Conservation (phyloP, 2,329 filamentous ascomycete genomes). For the Monosporascus ibericus region DNA sequence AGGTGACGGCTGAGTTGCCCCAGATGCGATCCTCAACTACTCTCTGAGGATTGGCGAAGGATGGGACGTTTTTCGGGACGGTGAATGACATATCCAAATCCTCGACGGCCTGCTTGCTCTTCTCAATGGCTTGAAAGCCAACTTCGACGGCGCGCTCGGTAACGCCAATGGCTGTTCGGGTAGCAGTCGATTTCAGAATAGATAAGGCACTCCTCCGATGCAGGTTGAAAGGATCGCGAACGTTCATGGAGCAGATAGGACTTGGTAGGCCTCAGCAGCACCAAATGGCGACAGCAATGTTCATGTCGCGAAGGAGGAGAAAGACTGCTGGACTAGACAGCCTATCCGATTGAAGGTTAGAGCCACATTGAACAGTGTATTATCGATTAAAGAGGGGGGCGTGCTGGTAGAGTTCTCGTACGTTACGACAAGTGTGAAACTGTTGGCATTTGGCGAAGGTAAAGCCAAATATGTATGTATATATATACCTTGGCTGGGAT, state of each 20-base stretch:
- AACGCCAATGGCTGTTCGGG: conserved; percentile 37
- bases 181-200: conserved; percentile 43
- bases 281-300: no score
- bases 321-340: neutral
- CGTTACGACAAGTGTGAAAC: no score
- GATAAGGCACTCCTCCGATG: conserved; percentile 27
- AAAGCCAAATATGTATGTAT: no score
- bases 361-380: no score
- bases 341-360: neutral
- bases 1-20: conserved; percentile 44
- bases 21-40: conserved; percentile 61
- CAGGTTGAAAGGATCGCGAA: conserved; percentile 40
- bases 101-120: conserved; percentile 30
- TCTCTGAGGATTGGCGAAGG: conserved; percentile 60
- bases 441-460: no score
- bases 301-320: no score
- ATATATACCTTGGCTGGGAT: no score
- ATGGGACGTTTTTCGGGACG: conserved; percentile 63
- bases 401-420: no score
- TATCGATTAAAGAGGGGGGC: no score
- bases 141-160: conserved; percentile 44
- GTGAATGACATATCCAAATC: conserved; percentile 55
- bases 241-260: conserved; percentile 28
- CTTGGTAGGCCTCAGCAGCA: conserved; percentile 2
- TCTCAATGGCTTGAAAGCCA: conserved; percentile 41